Base-by-base conservation (phyloP, 129 eudicot species). In the Cynara cardunculus region DNA sequence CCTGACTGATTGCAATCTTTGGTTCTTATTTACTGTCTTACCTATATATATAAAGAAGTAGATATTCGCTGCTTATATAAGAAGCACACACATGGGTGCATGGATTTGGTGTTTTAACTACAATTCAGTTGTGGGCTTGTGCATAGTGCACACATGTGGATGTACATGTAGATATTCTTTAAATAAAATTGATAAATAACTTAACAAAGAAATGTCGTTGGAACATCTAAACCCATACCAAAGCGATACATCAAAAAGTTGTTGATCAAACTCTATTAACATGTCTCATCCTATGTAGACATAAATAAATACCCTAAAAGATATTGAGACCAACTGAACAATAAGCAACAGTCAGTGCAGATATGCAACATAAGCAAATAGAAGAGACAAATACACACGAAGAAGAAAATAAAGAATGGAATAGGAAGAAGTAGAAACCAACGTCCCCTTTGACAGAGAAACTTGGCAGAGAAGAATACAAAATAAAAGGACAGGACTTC, bases 31-130 rank as follows among this genome's bases (percentile, higher is more conserved):
- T 80, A 41, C n/a, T 12, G 53, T 71, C 35, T 71, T 24, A 30
- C 35, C 6, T 31, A 18, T 70, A 53, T 70, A 70, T 49, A 44
- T 8, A 34, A 72, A 1, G 5, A 61, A 73, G 67, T 37, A 25
- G 34, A 61, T 75, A 41, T 62, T 73, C 31, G 24, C 73, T 53
- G 37, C 25, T 27, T 19, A 3, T 41, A 4, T 28, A 28, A 3
- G n/a, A n/a, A 31, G 78, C 13, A 3, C 0, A 24, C n/a, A 2
- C 1, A 8, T 62, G 41, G 22, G 39, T 30, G 56, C 19, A 11
- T 75, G 79, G 70, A 65, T 53, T 28, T 3, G 79, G 30, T 25
- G 62, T 75, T 28, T 53, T 30, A 75, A 53, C 70, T 59, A 56
- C n/a, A 56, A 3, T 56, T n/a, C 9, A 56, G 65, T n/a, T 56